These are phyloP conservation scores for Cytospora piceae DNA, from an alignment of 2,329 filamentous ascomycete species.

Conservation along the genomic window DNA sequence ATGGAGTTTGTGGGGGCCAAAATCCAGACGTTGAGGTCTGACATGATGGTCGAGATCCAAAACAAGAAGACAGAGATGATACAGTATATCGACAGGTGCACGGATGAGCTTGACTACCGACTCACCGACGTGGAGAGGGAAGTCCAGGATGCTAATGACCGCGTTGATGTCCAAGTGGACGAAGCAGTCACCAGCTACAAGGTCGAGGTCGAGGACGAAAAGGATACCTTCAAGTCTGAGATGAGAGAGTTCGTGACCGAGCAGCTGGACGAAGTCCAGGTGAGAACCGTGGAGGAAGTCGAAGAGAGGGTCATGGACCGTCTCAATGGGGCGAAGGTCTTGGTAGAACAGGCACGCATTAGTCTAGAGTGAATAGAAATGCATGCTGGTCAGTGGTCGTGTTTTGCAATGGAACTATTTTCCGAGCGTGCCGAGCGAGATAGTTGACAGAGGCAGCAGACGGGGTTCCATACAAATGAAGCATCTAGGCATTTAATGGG, in stretches of 20 bases:
- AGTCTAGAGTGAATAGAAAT: background rate
- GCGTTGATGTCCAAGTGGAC: conserved; percentile 1
- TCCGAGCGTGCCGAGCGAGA: background rate
- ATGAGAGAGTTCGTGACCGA: background rate
- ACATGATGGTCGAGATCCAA: background rate
- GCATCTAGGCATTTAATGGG: no score
- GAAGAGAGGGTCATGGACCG: background rate
- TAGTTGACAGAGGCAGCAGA: background rate
- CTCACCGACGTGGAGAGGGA: background rate
- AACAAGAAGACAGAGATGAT: background rate
- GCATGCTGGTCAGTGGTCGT: background rate
- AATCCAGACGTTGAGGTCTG: background rate
- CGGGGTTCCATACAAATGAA: no score
- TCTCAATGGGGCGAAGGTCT: background rate
- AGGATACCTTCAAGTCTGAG: background rate
- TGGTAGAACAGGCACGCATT: background rate
- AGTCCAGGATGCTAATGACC: background rate
- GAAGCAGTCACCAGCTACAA: background rate
- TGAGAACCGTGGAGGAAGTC: background rate
- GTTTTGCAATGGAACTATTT: background rate
- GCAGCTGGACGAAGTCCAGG: background rate
- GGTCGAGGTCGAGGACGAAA: background rate
- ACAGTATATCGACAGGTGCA: background rate
- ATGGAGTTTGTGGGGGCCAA: background rate
- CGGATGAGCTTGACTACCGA: background rate